Percentiles rank a stretch among this genome's conserved stretches.
Conservation (phyloP, 257 asterid genomes). For the Apocynum venetum region DNA sequence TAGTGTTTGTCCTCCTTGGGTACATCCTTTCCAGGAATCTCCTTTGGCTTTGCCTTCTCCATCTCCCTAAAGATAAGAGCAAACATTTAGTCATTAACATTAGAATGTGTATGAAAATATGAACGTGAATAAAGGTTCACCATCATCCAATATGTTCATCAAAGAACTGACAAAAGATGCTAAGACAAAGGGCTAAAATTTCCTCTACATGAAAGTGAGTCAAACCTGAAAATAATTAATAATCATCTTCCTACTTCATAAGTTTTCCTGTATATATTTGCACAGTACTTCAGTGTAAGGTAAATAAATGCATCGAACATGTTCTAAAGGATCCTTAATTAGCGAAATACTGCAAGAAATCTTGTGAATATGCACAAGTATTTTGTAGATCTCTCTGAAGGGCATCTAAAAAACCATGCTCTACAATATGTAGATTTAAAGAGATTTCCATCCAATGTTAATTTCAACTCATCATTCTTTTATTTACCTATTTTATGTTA, state of each 20-base stretch:
- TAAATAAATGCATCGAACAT: not conserved
- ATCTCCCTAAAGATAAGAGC: slow-evolving; percentile 41
- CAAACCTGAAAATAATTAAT: not conserved
- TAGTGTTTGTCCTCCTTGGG: slow-evolving; percentile 56
- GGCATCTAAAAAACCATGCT: not conserved
- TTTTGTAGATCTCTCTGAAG: not conserved
- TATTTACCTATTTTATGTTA: not conserved
- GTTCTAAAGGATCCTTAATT: not conserved
- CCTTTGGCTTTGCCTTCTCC: slow-evolving; percentile 70
- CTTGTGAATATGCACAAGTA: not conserved
- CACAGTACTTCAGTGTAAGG: not conserved
- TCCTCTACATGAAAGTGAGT: not conserved
- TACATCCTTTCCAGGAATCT: slow-evolving; percentile 48
- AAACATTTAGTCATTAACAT: not conserved
- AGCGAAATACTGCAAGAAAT: not conserved
- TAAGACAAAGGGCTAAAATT: not conserved
- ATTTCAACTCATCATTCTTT: not conserved
- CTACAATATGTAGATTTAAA: not conserved
- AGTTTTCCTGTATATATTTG: not conserved
- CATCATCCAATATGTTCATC: not conserved
- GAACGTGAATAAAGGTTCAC: not conserved
- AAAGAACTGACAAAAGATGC: not conserved
- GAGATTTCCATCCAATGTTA: not conserved
- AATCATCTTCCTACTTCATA: not conserved
- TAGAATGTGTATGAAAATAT: not conserved